These are phyloP conservation scores for Suhomyces panamericanus DNA, from an alignment of 1,139 yeast genomes.

Conservation along the genomic window DNA sequence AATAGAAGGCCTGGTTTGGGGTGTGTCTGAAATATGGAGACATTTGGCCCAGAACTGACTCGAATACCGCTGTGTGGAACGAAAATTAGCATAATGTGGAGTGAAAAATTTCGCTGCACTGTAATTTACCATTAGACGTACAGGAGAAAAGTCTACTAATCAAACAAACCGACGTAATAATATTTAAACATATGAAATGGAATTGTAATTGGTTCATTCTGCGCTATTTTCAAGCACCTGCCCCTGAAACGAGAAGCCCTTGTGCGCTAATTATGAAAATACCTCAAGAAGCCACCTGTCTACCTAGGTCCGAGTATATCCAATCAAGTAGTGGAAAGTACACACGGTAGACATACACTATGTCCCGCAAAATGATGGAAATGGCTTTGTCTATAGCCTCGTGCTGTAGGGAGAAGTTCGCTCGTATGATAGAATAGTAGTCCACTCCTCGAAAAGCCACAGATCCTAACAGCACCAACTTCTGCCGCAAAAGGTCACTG, in stretches of 20 bases:
- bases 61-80: too few relatives aligned
- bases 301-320: constrained; percentile 32
- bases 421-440: constrained; percentile 1
- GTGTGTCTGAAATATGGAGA: too few relatives aligned
- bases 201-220: not conserved
- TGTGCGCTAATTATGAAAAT: constrained; percentile 1
- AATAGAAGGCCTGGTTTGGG: too few relatives aligned
- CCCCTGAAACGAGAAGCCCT: not conserved
- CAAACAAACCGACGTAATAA: not conserved
- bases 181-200: not conserved
- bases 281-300: constrained; percentile 11
- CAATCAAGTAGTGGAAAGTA: constrained; percentile 34
- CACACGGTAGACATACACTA: constrained; percentile 21
- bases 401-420: constrained; percentile 16
- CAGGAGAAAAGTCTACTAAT: not conserved
- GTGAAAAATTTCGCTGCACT: not conserved
- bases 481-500: not conserved
- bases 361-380: constrained; percentile 10
- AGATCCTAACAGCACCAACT: not conserved
- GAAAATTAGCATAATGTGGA: too few relatives aligned
- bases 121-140: too few relatives aligned
- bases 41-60: too few relatives aligned
- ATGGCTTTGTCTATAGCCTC: constrained; percentile 11
- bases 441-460: not conserved
- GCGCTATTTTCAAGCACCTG: not conserved